These are phyloP conservation scores for Brassica rapa DNA, from an alignment of 345 rosid genomes.

Conservation along the genomic window DNA sequence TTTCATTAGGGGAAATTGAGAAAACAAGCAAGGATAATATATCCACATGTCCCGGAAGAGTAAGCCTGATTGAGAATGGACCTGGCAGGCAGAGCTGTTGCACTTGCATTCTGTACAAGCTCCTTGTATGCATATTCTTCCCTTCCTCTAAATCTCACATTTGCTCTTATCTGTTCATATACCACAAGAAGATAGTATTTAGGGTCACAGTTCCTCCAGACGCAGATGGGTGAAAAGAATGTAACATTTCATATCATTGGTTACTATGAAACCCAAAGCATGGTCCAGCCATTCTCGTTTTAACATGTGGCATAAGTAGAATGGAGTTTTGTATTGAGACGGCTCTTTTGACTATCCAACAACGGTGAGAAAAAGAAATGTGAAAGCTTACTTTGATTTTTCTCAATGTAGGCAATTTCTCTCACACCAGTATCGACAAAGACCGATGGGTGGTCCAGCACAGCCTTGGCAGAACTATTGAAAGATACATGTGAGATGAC, in stretches of 20 bases:
- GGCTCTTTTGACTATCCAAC: not conserved
- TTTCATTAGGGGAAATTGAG: not conserved
- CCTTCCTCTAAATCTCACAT: constrained; percentile 56
- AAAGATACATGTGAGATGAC: constrained; percentile 38
- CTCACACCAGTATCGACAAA: constrained; percentile 63
- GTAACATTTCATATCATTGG: not conserved
- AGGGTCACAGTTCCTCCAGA: constrained; percentile 8
- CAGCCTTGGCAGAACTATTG: constrained; percentile 64
- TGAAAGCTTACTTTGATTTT: constrained; percentile 52
- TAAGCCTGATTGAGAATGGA: constrained; percentile 59
- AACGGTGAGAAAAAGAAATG: not conserved
- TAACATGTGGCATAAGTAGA: not conserved
- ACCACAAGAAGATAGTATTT: constrained; percentile 2
- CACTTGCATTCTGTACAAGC: constrained; percentile 46
- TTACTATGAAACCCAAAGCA: constrained; percentile 3
- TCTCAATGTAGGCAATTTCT: constrained; percentile 60
- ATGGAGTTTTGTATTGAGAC: not conserved
- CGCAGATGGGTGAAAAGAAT: constrained; percentile 6
- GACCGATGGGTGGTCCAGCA: constrained; percentile 58
- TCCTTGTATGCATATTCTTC: constrained; percentile 61
- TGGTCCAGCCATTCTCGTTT: not conserved
- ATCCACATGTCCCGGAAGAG: constrained; percentile 46
- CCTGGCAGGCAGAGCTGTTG: constrained; percentile 56
- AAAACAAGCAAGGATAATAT: not conserved
- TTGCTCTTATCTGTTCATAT: constrained; percentile 50